Evolutionary conservation across 345 rosid genomes (phyloP), one percentile per base, ranked within the genome.

Genomic region (Eucalyptus sp.): DNA sequence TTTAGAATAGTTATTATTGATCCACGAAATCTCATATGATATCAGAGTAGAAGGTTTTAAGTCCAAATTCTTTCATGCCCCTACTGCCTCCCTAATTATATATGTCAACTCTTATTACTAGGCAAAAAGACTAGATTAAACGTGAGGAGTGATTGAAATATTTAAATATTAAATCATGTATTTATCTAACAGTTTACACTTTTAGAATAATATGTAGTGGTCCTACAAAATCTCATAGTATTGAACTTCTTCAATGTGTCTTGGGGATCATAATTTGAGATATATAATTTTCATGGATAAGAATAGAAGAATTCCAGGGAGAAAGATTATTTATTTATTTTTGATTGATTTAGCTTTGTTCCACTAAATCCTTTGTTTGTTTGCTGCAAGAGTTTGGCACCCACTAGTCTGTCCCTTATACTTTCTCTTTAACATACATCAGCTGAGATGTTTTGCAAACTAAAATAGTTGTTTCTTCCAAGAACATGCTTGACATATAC

Each of bases 11-110:
- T 56, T 22, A 22, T 56, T 24, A 56, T 24, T 56, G 29, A 25
- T 56, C 7, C 1, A 24, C 6, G 13, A 56, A 56, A 22, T 56
- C 62, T 10, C 29, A 56, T 10, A 22, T 56, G 62, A 25, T 56
- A 56, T 56, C 0, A 10, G 0, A 56, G 29, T 1, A 56, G 0
- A 0, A 0, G 62, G 5, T 56, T 25, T 56, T 25, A 56, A 56
- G 6, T 56, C 1, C 62, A 56, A 56, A 56, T 56, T 24, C 13
- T 56, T 56, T 10, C 27, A 56, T 4, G 62, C 62, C 62, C 62
- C 27, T 56, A 56, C 9, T 56, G 62, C 13, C 62, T 56, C 62
- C 11, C 29, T 56, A 56, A 56, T 56, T 56, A 56, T 8, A 56
- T 56, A 56, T 24, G 0, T 56, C 13, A 22, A 56, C 29, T 22